Conservation (phyloP, 2,329 filamentous ascomycete genomes). For the Colletotrichum sp. region DNA sequence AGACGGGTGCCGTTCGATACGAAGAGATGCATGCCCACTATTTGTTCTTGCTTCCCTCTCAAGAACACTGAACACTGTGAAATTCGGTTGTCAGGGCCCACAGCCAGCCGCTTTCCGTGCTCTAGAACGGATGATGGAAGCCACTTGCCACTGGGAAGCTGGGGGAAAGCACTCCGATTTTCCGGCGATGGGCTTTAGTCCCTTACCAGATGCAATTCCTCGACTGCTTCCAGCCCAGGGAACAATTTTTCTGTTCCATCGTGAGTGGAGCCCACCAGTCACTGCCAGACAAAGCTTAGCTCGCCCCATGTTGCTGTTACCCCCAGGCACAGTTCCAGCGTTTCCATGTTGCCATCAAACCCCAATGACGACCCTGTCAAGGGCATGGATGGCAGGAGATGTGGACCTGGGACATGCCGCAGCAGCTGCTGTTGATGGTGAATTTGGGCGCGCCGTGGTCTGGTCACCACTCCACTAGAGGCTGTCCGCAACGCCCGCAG, state of each 20-base stretch:
- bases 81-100: neutral
- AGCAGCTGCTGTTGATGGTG: neutral
- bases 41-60: neutral
- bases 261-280: neutral
- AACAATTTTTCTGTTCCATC: neutral
- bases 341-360: neutral
- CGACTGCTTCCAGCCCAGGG: neutral
- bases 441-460: neutral
- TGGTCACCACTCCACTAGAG: conserved; percentile 2
- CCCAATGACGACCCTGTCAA: neutral
- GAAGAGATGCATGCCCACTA: neutral
- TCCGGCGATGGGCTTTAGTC: neutral
- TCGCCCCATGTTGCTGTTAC: neutral
- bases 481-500: conserved; percentile 9
- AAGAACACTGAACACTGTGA: neutral
- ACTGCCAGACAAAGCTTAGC: conserved; percentile 13
- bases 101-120: neutral
- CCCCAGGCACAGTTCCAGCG: neutral
- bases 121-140: neutral
- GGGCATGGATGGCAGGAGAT: neutral
- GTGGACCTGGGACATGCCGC: conserved; percentile 1
- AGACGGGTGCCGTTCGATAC: neutral
- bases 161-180: neutral
- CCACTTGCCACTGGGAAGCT: neutral
- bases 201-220: neutral